Evolutionary conservation across 1,139 yeast species (phyloP), one percentile per base, ranked within the genome.

Genomic region (Geotrichum aggregatum): DNA sequence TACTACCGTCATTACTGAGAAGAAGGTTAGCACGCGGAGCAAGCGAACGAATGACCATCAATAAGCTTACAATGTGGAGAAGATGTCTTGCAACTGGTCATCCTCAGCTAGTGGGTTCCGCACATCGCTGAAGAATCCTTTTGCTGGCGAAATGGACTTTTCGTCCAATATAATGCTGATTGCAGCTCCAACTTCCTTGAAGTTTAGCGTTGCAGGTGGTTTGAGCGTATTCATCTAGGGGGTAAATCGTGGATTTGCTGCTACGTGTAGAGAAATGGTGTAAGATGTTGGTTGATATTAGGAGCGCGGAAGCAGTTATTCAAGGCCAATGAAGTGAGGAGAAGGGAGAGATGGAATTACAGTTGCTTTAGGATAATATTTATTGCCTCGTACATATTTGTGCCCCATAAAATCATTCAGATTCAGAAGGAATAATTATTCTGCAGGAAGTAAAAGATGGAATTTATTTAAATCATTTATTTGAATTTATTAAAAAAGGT

Each of bases 111-210:
- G 38, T n/a, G 18, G 28, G 31, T 16, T 21, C 24, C 21, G 38
- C 22, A 14, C 24, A 28, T 10, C 28, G 7, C 19, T 10, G 24
- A 21, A 26, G 10, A 16, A 11, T 35, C 24, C 31, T 24, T 26
- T 21, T 11, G 22, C 14, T 4, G 42, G 41, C 24, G 34, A 35
- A 35, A 26, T 36, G n/a, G 42, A 21, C 31, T 19, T 44, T 31
- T 35, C 41, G 35, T 44, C 42, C 48, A 44, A 26, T 22, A 44
- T 41, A 14, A 44, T 24, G 14, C 48, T 31, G 26, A 44, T 44
- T 34, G 48, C 48, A 16, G 48, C 48, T 33, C 48, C 48, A 14
- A 44, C 48, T 13, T 19, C 21, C 26, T 44, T 40, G 16, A 31
- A 41, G n/a, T 16, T 34, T 24, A 19, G 6, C 40, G 5, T 6